Evolutionary conservation across 1,284 basidiomycete genomes (phyloP).

Genomic region (Trichosporon sp.): DNA sequence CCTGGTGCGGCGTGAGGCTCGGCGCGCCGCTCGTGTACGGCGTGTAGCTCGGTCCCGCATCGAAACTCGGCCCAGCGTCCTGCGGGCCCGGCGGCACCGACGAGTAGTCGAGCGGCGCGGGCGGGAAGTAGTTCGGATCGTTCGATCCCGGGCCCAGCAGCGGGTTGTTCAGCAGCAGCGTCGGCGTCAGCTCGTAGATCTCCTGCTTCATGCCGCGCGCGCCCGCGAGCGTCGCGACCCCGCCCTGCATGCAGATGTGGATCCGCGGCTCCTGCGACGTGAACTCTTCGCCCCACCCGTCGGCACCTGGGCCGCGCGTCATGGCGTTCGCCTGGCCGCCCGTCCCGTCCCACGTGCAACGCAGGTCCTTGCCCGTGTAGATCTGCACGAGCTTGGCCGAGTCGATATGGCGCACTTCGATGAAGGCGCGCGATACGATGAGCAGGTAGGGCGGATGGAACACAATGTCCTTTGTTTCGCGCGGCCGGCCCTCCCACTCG

Average conservation of each 20-base stretch:
- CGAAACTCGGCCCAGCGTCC: neutral
- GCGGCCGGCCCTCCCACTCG: conserved; percentile 77
- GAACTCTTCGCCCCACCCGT: conserved; percentile 48
- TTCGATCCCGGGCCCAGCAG: conserved; percentile 41
- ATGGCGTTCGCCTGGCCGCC: conserved; percentile 35
- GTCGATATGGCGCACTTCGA: conserved; percentile 82
- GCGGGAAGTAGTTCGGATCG: conserved; percentile 49
- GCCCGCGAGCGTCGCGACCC: conserved; percentile 19
- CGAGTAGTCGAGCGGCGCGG: conserved; percentile 36
- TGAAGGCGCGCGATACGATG: conserved; percentile 84
- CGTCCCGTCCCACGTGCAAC: conserved; percentile 72
- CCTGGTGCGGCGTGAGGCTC: neutral
- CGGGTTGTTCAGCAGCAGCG: conserved; percentile 47
- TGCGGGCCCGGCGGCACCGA: neutral
- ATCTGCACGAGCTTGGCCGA: conserved; percentile 85
- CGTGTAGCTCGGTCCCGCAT: neutral
- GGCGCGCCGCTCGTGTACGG: neutral
- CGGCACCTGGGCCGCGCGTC: conserved; percentile 36
- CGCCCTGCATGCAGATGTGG: conserved; percentile 45
- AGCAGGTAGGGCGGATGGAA: conserved; percentile 85
- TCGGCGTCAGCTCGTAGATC: conserved; percentile 50
- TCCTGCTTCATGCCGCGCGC: conserved; percentile 43
- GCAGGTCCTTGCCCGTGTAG: conserved; percentile 72
- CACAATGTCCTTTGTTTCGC: conserved; percentile 73
- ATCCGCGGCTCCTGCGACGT: conserved; percentile 46